Percentiles rank a stretch among this genome's conserved stretches.
Conservation (phyloP, 768 basidiomycete species). For the Lactifluus echinatus region DNA sequence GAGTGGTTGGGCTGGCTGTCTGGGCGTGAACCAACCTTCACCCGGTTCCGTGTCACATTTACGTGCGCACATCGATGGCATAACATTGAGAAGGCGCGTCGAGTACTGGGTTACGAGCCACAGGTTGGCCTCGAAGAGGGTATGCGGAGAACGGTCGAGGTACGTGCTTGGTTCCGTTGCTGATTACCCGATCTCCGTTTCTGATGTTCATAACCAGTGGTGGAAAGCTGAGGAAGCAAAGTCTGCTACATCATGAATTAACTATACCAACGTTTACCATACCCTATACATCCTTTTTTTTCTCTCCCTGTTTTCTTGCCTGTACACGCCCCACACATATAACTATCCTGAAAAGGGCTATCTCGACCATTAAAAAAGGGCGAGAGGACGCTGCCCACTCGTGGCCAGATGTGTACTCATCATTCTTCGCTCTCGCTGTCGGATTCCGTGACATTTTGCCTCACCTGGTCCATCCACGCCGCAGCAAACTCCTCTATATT, state of each 20-base stretch:
- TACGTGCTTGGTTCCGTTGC: slow-evolving; percentile 30
- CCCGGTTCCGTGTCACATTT: slow-evolving; percentile 73
- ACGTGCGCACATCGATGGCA: slow-evolving; percentile 77
- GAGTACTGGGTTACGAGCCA: slow-evolving; percentile 91
- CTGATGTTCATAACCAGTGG: slow-evolving; percentile 15
- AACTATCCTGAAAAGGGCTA: not conserved
- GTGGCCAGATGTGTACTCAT: not conserved
- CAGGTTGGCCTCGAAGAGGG: slow-evolving; percentile 85
- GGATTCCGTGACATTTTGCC: slow-evolving; percentile 23
- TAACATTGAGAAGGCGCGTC: slow-evolving; percentile 89
- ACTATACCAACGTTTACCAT: not conserved
- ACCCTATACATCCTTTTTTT: not conserved
- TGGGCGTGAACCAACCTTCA: slow-evolving; percentile 80
- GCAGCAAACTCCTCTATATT: slow-evolving; percentile 67
- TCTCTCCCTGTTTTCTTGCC: not conserved
- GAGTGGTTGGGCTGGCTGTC: slow-evolving; percentile 68
- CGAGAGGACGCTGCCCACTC: too few relatives aligned
- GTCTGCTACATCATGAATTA: slow-evolving; percentile 8
- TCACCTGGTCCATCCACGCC: slow-evolving; percentile 49
- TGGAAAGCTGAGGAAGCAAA: slow-evolving; percentile 20
- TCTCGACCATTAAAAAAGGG: too few relatives aligned
- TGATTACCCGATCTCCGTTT: not conserved
- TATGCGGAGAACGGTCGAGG: slow-evolving; percentile 66
- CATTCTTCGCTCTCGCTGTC: not conserved
- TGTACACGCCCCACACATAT: not conserved